Evolutionary conservation across 805 yeast genomes (phyloP).

Genomic region (Geotrichum ghanense): DNA sequence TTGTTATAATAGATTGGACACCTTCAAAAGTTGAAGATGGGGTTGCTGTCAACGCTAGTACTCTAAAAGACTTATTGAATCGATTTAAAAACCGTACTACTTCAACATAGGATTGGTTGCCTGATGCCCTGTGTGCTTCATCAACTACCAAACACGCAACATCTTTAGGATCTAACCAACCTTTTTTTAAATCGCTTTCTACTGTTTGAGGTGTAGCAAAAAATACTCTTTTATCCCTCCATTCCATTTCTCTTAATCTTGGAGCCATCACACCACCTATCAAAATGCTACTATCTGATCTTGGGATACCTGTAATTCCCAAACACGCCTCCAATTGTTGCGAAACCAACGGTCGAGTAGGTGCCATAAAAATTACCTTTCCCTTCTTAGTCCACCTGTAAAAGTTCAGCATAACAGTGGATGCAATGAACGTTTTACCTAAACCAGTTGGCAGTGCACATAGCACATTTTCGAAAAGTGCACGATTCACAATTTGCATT

Average conservation of each 20-base stretch:
- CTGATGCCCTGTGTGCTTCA: constrained; percentile 92
- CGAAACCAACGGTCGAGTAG: constrained; percentile 90
- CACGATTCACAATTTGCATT: constrained; percentile 59
- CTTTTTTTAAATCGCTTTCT: constrained; percentile 73
- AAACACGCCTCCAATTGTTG: constrained; percentile 93
- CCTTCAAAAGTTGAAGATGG: constrained; percentile 85
- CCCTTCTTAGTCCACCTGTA: constrained; percentile 72
- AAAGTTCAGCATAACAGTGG: constrained; percentile 84
- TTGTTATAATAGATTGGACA: constrained; percentile 73
- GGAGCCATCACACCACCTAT: constrained; percentile 33
- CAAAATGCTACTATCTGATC: constrained; percentile 66
- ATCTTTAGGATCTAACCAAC: constrained; percentile 63
- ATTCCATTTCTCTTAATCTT: constrained; percentile 63
- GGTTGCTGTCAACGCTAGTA: constrained; percentile 88
- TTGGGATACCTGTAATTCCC: constrained; percentile 73
- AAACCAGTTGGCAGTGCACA: constrained; percentile 96
- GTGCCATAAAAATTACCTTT: constrained; percentile 90
- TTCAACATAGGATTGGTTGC: constrained; percentile 78
- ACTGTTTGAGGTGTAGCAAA: constrained; percentile 96
- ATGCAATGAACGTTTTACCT: constrained; percentile 94
- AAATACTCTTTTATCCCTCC: constrained; percentile 68
- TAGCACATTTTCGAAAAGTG: constrained; percentile 61
- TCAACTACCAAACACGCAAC: constrained; percentile 75
- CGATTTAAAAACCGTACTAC: constrained; percentile 59
- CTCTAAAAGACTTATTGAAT: constrained; percentile 42